Conservation (phyloP, 257 asterid genomes). For the Rehmannia glutinosa region DNA sequence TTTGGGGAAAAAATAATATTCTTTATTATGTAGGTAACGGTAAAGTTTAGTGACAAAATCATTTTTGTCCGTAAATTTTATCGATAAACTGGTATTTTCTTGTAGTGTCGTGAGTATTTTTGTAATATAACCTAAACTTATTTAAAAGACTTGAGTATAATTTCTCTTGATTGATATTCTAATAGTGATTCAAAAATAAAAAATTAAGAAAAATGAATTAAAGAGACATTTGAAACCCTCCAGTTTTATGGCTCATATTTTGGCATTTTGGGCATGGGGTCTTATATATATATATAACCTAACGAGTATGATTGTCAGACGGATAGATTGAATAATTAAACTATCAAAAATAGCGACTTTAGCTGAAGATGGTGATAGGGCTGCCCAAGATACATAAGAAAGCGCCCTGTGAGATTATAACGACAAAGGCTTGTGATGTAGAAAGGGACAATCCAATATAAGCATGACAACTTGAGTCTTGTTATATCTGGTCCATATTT, state of each 20-base stretch:
- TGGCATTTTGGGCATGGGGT: neutral
- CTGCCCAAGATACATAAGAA: too few species aligned
- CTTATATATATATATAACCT: neutral
- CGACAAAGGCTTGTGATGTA: neutral
- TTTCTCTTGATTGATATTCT: too few species aligned
- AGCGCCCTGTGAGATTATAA: constrained; percentile 10
- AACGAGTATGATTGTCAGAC: neutral
- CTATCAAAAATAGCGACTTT: constrained; percentile 10
- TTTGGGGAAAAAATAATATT: too few species aligned
- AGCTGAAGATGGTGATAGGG: constrained; percentile 5
- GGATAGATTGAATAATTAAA: neutral
- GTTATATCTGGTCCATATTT: too few species aligned
- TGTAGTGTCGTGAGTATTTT: too few species aligned
- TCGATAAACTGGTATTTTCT: too few species aligned
- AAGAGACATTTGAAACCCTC: neutral
- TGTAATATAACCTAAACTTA: too few species aligned
- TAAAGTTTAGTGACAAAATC: too few species aligned
- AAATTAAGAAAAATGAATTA: neutral
- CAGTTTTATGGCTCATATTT: constrained; percentile 7
- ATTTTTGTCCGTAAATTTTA: too few species aligned
- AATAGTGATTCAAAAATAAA: too few species aligned
- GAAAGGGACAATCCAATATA: neutral
- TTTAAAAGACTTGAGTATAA: too few species aligned
- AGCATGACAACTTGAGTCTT: neutral
- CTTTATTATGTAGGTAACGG: too few species aligned